Evolutionary conservation across 768 basidiomycete genomes (phyloP), one percentile per base, ranked within the genome.

Genomic region (Lentinula sp.): DNA sequence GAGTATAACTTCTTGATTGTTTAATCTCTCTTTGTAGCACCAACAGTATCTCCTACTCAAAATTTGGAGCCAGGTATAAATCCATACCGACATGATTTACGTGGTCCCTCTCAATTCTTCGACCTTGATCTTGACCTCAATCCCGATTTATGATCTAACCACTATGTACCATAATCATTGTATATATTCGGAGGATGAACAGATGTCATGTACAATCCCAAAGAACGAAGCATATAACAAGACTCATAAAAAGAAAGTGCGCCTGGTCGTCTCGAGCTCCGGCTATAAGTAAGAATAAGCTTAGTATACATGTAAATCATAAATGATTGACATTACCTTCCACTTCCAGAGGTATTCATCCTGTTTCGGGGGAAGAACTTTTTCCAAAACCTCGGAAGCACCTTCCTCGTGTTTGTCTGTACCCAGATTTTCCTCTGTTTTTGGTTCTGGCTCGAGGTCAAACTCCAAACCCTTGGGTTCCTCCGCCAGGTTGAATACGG

Each of bases 341-440:
- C 93, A 95, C 62, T 81, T 79, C 94, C 94, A 97, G 54, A 93
- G 75, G 65, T 83, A 87, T 70, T 93, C 88, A 65, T 93, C 91
- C 62, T 85, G 81, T 64, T 82, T 85, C 1, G 88, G 84, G 0
- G 86, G 86, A 31, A 80, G 67, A 48, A 78, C 71, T 37, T 61
- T 53, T 39, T 66, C 65, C 13, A 62, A 43, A 1, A 61, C 64
- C 43, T 67, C 67, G 9, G 21, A 48, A 35, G 68, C 66, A 39
- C 71, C 68, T 4, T 59, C 60, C 7, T 73, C 72, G 53, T 70
- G 69, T 15, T 69, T 70, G 2, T 66, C 64, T 4, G 75, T 72
- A 58, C 68, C 74, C 45, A 74, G 73, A 52, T 75, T 72, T 21
- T 65, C 69, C 1, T 71, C 68, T 32, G 15, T 2, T 5, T 34